Conservation (phyloP, 2,329 filamentous ascomycete genomes). For the Curvularia verruculosa region DNA sequence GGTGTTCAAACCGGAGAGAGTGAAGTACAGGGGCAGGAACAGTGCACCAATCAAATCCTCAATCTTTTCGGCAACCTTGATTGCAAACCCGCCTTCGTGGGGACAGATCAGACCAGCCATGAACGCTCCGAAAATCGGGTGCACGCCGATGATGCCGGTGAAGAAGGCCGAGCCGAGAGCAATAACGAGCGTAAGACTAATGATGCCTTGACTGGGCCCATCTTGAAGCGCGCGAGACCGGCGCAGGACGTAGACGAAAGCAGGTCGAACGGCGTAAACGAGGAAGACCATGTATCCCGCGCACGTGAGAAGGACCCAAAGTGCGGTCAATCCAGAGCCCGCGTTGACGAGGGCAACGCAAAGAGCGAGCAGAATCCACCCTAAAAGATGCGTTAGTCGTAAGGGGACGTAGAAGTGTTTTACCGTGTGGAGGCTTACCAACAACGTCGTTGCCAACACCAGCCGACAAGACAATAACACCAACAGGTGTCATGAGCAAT, state of each 20-base stretch:
- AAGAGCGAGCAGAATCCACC: conserved; percentile 90
- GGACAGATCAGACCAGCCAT: conserved; percentile 88
- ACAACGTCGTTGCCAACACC: conserved; percentile 92
- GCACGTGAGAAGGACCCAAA: conserved; percentile 81
- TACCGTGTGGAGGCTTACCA: conserved; percentile 44
- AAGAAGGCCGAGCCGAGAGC: conserved; percentile 83
- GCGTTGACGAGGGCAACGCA: conserved; percentile 94
- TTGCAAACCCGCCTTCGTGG: conserved; percentile 86
- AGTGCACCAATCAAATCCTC: conserved; percentile 86
- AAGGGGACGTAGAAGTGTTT: background rate
- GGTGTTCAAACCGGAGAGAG: conserved; percentile 86
- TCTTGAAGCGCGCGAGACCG: conserved; percentile 81
- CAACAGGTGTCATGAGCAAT: conserved; percentile 79
- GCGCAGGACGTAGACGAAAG: conserved; percentile 75
- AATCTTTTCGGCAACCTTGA: conserved; percentile 90
- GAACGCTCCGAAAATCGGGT: conserved; percentile 94
- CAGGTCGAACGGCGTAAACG: conserved; percentile 72
- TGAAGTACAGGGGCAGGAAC: conserved; percentile 91
- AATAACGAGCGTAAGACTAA: conserved; percentile 80
- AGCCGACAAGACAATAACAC: conserved; percentile 85
- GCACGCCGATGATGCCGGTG: conserved; percentile 87
- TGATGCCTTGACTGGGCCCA: conserved; percentile 83
- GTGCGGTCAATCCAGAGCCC: conserved; percentile 76
- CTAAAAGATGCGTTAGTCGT: conserved; percentile 22
- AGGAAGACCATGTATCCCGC: conserved; percentile 79